A percentile compares a stretch with the other conserved stretches of the same genome.
Conservation (phyloP, 768 basidiomycete species). For the Cystobasidiopsis lactophilus region DNA sequence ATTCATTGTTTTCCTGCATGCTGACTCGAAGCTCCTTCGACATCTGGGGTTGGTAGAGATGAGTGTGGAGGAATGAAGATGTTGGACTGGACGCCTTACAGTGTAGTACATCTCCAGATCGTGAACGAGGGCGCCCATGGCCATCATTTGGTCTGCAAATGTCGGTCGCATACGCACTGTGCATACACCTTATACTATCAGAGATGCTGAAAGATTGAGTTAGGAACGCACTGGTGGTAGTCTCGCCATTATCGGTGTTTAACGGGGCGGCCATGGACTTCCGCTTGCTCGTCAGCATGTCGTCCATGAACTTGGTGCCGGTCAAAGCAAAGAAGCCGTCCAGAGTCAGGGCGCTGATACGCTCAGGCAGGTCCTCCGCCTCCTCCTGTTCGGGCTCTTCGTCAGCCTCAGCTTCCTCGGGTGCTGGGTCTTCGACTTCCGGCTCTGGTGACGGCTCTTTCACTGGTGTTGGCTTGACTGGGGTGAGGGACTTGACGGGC, state of each 20-base stretch:
- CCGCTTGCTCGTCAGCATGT: constrained; percentile 9
- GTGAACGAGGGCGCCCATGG: constrained; percentile 5
- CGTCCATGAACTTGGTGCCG: constrained; percentile 16
- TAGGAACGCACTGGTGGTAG: background rate
- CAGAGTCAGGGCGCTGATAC: constrained; percentile 5
- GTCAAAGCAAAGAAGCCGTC: constrained; percentile 16
- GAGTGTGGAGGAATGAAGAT: too few species aligned
- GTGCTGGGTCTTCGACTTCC: background rate
- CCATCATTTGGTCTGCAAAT: constrained; percentile 7
- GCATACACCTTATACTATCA: too few species aligned
- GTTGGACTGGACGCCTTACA: too few species aligned
- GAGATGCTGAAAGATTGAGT: background rate
- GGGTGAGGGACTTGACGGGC: background rate
- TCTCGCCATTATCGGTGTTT: background rate
- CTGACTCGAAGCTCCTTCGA: constrained; percentile 3
- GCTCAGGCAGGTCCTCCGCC: constrained; percentile 10
- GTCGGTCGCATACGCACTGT: background rate
- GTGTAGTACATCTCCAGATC: constrained; percentile 5
- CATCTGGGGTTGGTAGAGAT: constrained; percentile 1
- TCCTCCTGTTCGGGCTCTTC: constrained; percentile 12
- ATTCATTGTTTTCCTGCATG: constrained; percentile 3
- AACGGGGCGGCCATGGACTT: constrained; percentile 7
- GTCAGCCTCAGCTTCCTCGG: too few species aligned
- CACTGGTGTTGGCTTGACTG: background rate
- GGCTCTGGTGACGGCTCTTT: background rate